Evolutionary conservation across 192 early-diverging fungal genomes (phyloP).

Genomic region (Coemansia sp.): DNA sequence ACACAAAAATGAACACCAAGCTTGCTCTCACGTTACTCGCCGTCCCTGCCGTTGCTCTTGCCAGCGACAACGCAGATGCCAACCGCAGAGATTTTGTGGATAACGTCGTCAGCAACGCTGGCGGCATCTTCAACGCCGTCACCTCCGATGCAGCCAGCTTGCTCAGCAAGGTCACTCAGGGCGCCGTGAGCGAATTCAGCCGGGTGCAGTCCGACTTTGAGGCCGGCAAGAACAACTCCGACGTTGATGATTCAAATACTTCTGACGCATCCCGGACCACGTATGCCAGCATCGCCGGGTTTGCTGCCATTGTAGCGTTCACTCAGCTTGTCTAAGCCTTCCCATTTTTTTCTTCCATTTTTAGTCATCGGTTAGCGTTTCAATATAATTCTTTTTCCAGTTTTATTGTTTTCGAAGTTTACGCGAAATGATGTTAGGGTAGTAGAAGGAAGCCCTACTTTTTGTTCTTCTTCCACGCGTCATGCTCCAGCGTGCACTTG

Average conservation of each 20-base stretch:
- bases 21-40: not conserved
- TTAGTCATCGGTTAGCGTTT: not conserved
- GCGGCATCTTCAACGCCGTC: conserved; percentile 7
- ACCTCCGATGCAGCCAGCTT: conserved; percentile 11
- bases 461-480: conserved; percentile 38
- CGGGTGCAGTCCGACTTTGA: conserved; percentile 43
- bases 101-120: conserved; percentile 13
- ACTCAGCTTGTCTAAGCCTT: conserved; percentile 27
- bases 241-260: conserved; percentile 5
- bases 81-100: conserved; percentile 1
- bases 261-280: conserved; percentile 1
- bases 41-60: conserved; percentile 4
- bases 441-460: not conserved
- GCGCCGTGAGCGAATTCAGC: conserved; percentile 23
- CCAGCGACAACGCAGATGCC: not conserved
- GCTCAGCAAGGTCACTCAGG: conserved; percentile 8
- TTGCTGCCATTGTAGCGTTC: conserved; percentile 22
- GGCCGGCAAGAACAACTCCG: conserved; percentile 21
- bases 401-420: too few relatives aligned
- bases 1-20: conserved; percentile 8
- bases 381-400: too few relatives aligned
- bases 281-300: conserved; percentile 15
- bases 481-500: conserved; percentile 41
- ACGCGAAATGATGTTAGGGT: too few relatives aligned
- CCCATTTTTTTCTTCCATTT: not conserved